Evolutionary conservation across 768 basidiomycete species (phyloP).

Genomic region (Lentinula guzmanii): DNA sequence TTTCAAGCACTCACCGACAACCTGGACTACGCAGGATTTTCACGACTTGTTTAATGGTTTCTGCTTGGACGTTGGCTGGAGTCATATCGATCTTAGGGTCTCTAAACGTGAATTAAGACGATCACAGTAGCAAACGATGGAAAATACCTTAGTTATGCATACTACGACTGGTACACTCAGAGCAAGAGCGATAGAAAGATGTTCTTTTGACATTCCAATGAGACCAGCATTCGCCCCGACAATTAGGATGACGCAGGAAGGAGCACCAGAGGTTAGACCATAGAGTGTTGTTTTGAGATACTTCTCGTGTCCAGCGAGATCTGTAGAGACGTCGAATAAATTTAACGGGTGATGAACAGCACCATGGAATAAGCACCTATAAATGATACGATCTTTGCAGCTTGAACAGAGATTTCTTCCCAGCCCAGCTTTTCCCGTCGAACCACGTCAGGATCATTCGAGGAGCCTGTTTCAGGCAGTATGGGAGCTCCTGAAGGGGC

Average conservation of each 20-base stretch:
- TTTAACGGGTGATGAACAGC: neutral
- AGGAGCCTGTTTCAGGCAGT: slow-evolving; percentile 56
- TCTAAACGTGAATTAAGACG: neutral
- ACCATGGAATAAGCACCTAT: slow-evolving; percentile 46
- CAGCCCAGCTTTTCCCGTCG: slow-evolving; percentile 87
- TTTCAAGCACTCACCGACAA: slow-evolving; percentile 54
- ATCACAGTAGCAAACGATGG: neutral
- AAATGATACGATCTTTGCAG: slow-evolving; percentile 92
- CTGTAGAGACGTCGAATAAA: slow-evolving; percentile 26
- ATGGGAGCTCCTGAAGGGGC: slow-evolving; percentile 71
- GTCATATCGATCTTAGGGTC: slow-evolving; percentile 87
- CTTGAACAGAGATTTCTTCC: slow-evolving; percentile 89
- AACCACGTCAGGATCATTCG: slow-evolving; percentile 54
- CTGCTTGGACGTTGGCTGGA: slow-evolving; percentile 82
- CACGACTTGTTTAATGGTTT: slow-evolving; percentile 86
- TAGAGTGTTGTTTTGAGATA: slow-evolving; percentile 92
- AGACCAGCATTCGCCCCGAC: slow-evolving; percentile 93
- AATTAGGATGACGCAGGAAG: slow-evolving; percentile 88
- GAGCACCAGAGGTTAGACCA: slow-evolving; percentile 90
- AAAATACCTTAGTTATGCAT: slow-evolving; percentile 82
- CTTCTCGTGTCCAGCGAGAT: slow-evolving; percentile 93
- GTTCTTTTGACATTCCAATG: slow-evolving; percentile 93
- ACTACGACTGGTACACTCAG: slow-evolving; percentile 90
- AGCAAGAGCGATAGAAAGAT: slow-evolving; percentile 91
- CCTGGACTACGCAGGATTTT: slow-evolving; percentile 93